These are phyloP conservation scores for Candida tibetensis DNA, from an alignment of 805 yeast species.

Conservation along the genomic window DNA sequence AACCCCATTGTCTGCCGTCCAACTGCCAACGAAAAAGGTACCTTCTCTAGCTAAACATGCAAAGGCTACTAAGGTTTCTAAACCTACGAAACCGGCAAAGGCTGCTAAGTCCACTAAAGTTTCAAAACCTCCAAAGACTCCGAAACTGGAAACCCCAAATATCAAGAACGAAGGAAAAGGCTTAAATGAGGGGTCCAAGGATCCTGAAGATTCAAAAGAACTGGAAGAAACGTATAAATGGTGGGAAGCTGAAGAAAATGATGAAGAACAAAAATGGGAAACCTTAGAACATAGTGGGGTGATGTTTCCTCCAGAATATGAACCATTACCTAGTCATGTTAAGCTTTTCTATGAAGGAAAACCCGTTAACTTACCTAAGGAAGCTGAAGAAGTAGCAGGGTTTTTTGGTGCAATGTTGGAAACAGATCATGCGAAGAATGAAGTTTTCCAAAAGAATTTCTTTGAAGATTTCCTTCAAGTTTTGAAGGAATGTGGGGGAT, in stretches of 20 bases:
- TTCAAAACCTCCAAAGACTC: constrained; percentile 9
- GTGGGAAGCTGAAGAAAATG: constrained; percentile 82
- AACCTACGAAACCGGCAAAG: constrained; percentile 11
- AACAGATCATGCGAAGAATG: constrained; percentile 84
- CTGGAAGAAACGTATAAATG: constrained; percentile 34
- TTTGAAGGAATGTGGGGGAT: constrained; percentile 67
- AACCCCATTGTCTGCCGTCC: background rate
- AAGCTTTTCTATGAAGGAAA: constrained; percentile 73
- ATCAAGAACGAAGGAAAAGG: constrained; percentile 16
- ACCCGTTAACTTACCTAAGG: constrained; percentile 70
- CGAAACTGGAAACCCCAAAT: constrained; percentile 6
- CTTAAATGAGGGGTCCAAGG: constrained; percentile 8
- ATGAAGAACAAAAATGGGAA: constrained; percentile 82
- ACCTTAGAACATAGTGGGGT: constrained; percentile 88
- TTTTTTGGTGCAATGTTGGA: constrained; percentile 87
- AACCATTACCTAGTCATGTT: constrained; percentile 75
- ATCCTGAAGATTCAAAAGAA: too few relatives aligned
- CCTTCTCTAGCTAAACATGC: background rate
- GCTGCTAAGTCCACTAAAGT: constrained; percentile 1
- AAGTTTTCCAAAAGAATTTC: constrained; percentile 82
- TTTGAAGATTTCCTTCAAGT: constrained; percentile 74
- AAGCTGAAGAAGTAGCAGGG: constrained; percentile 96
- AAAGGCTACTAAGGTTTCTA: constrained; percentile 7
- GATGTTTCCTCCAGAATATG: constrained; percentile 88
- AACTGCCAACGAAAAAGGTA: background rate